These are phyloP conservation scores for Yamadazyma sp. DNA, from an alignment of 1,139 yeast genomes.

Conservation along the genomic window DNA sequence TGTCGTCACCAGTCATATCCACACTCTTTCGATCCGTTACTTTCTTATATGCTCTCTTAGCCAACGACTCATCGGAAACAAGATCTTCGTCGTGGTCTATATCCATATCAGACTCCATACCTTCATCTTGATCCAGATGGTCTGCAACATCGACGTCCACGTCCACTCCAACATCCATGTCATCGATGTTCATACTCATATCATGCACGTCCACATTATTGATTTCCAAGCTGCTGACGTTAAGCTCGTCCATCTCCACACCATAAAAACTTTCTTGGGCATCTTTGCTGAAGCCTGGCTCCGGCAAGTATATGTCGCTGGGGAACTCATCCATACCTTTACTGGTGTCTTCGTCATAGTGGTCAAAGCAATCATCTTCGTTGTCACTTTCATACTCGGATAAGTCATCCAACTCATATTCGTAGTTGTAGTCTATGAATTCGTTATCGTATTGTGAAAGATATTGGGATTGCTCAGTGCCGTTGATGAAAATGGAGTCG, in stretches of 20 bases:
- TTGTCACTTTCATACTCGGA: conserved; percentile 16
- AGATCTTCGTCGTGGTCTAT: too few species aligned
- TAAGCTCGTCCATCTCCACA: neutral
- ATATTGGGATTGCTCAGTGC: conserved; percentile 8
- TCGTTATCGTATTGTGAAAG: conserved; percentile 22
- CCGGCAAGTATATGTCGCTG: conserved; percentile 4
- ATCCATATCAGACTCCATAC: conserved; percentile 8
- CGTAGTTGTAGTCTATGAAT: conserved; percentile 7
- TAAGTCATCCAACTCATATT: conserved; percentile 15
- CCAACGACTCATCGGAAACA: neutral
- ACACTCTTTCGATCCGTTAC: neutral
- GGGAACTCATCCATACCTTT: conserved; percentile 3
- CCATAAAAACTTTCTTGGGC: neutral
- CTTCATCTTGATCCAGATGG: neutral
- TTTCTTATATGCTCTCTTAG: too few species aligned
- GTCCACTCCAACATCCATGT: neutral
- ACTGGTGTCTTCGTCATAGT: conserved; percentile 1
- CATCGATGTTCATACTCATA: conserved; percentile 1
- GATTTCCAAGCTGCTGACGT: neutral
- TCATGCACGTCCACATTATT: conserved; percentile 1
- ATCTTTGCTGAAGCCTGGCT: neutral
- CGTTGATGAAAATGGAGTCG: conserved; percentile 33
- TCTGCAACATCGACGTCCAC: conserved; percentile 7
- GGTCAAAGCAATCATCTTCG: conserved; percentile 10
- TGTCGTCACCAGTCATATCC: conserved; percentile 2